phyloP scores from a whole-genome alignment of 148 eudicot genomes.

The Fagopyrum tataricum region DNA sequence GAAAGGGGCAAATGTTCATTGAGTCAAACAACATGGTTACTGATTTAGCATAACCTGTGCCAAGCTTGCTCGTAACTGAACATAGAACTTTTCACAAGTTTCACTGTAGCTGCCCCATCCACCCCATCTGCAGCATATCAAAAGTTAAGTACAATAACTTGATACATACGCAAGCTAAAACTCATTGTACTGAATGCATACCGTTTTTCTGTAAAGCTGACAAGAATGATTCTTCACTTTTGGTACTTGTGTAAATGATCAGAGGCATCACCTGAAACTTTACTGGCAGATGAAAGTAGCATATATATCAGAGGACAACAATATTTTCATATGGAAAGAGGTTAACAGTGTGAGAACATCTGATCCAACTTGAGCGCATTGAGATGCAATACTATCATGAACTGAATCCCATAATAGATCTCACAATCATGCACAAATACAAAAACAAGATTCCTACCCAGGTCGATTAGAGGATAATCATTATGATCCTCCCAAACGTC shows the following conservation, averaged over 20 bases:
- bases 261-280: conserved; percentile 86
- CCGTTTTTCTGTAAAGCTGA: conserved; percentile 78
- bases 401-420: neutral
- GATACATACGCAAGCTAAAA: conserved; percentile 8
- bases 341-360: neutral
- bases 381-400: neutral
- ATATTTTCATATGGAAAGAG: neutral
- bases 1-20: neutral
- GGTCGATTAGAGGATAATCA: conserved; percentile 69
- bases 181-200: conserved; percentile 18
- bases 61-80: conserved; percentile 99
- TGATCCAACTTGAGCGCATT: neutral
- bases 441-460: conserved; percentile 44
- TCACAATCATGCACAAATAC: neutral
- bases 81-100: conserved; percentile 85
- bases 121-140: conserved; percentile 48
- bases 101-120: conserved; percentile 52
- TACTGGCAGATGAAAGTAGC: conserved; percentile 35
- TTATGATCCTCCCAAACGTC: conserved; percentile 89
- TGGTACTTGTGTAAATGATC: conserved; percentile 86
- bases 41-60: conserved; percentile 58
- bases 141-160: conserved; percentile 13
- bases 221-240: conserved; percentile 70
- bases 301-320: conserved; percentile 9
- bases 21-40: conserved; percentile 1